These are phyloP conservation scores for Fusarium tricinctum DNA, from an alignment of 2,329 filamentous ascomycete genomes.

Conservation along the genomic window DNA sequence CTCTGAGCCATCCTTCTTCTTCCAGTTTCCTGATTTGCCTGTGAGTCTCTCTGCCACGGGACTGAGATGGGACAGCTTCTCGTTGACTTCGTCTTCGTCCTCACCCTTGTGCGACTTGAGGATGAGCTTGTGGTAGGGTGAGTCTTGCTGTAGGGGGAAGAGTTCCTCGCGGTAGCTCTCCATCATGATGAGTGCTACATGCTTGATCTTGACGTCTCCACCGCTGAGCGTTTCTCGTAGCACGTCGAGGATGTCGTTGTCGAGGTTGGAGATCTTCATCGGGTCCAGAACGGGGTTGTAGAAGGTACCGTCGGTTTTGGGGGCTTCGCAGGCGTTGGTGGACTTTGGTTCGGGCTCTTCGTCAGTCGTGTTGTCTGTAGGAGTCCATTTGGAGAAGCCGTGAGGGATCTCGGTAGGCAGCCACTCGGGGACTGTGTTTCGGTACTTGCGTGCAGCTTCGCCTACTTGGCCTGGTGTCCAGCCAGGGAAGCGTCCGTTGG, in stretches of 20 bases:
- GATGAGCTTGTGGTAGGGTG: slow-evolving; percentile 56
- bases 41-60: slow-evolving; percentile 43
- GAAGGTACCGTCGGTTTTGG: slow-evolving; percentile 44
- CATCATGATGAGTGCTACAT: slow-evolving; percentile 61
- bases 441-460: slow-evolving; percentile 44
- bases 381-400: slow-evolving; percentile 52
- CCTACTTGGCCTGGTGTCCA: slow-evolving; percentile 52
- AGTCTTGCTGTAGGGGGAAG: slow-evolving; percentile 60
- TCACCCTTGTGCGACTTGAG: slow-evolving; percentile 51
- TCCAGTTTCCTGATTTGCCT: slow-evolving; percentile 42
- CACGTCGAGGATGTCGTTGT: slow-evolving; percentile 50
- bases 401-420: slow-evolving; percentile 45
- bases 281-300: slow-evolving; percentile 59
- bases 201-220: slow-evolving; percentile 57
- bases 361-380: slow-evolving; percentile 7
- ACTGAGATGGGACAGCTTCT: slow-evolving; percentile 42
- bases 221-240: slow-evolving; percentile 46
- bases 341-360: slow-evolving; percentile 10
- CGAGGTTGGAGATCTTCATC: slow-evolving; percentile 58
- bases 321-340: slow-evolving; percentile 9
- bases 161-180: slow-evolving; percentile 63
- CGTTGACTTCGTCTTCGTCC: slow-evolving; percentile 44
- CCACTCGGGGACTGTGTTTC: slow-evolving; percentile 49
- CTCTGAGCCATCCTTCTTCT: slow-evolving; percentile 44
- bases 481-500: slow-evolving; percentile 49